These are phyloP conservation scores for Thraustochytrium sp. DNA, from an alignment of 352 stramenopile genomes.

Conservation along the genomic window DNA sequence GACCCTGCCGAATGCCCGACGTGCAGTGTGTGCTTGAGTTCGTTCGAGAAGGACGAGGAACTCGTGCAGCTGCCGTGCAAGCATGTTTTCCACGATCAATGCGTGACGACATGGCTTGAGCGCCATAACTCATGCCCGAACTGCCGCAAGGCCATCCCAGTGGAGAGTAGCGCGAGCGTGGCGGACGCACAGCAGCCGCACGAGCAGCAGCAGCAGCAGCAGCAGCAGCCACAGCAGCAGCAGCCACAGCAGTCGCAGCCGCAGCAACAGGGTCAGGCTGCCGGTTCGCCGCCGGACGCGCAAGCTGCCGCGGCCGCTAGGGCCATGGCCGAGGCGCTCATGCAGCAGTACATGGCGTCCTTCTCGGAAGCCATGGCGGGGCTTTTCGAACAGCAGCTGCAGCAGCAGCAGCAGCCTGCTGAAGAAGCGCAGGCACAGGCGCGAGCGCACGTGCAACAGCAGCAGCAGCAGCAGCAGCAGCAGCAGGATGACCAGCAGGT, in stretches of 20 bases:
- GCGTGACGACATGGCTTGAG: background rate
- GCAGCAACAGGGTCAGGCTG: background rate
- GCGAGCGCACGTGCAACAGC: too few relatives aligned
- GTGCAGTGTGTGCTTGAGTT: background rate
- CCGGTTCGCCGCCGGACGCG: background rate
- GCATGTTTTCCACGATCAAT: background rate
- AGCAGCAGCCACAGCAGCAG: background rate
- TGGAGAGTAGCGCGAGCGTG: too few relatives aligned
- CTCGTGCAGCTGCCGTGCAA: background rate
- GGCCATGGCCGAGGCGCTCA: background rate
- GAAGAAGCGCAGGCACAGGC: too few relatives aligned
- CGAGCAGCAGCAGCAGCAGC: background rate
- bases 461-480: background rate
- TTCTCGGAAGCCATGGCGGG: background rate
- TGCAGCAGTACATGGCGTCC: background rate
- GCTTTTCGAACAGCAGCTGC: background rate
- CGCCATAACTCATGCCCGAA: constrained; percentile 17
- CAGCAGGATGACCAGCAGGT: background rate
- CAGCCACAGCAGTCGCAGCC: background rate
- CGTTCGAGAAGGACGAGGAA: background rate
- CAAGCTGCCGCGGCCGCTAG: background rate
- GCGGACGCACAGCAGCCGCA: too few relatives aligned
- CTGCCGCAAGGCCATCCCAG: background rate
- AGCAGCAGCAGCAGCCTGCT: too few relatives aligned
- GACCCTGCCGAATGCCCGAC: too few relatives aligned